These are phyloP conservation scores for Pichia gijzeniarum DNA, from an alignment of 805 yeast genomes.

Conservation along the genomic window DNA sequence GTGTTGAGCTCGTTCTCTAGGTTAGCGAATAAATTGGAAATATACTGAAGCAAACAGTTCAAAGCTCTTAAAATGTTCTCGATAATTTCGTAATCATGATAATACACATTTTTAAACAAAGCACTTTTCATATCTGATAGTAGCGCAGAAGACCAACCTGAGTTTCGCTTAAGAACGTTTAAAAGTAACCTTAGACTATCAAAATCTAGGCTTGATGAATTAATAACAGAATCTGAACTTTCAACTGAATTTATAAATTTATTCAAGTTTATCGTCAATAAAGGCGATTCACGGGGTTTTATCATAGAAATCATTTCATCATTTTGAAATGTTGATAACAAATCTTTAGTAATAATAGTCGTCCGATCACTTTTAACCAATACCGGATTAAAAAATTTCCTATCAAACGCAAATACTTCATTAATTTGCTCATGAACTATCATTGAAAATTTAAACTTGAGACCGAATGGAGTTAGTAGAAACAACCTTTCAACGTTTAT, in stretches of 20 bases:
- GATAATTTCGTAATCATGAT: conserved; percentile 26
- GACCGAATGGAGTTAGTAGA: conserved; percentile 59
- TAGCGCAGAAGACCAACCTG: conserved; percentile 35
- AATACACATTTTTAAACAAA: conserved; percentile 17
- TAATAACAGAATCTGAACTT: conserved; percentile 7
- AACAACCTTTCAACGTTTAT: conserved; percentile 39
- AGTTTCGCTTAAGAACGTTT: conserved; percentile 30
- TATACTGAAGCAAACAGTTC: conserved; percentile 45
- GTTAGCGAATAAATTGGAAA: conserved; percentile 38
- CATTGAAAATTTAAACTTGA: conserved; percentile 48
- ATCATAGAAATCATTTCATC: conserved; percentile 27
- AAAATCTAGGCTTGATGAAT: conserved; percentile 30
- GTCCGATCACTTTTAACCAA: conserved; percentile 16
- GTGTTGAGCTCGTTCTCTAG: conserved; percentile 35
- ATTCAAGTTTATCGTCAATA: neutral
- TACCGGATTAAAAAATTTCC: conserved; percentile 40
- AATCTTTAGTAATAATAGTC: conserved; percentile 15
- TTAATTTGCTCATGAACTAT: conserved; percentile 40
- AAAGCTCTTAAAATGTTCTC: conserved; percentile 43
- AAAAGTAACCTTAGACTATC: conserved; percentile 34
- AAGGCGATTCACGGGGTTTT: conserved; percentile 31
- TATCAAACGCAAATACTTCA: conserved; percentile 59
- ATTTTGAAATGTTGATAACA: conserved; percentile 22
- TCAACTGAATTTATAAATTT: conserved; percentile 2
- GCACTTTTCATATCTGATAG: conserved; percentile 31